Conservation (phyloP, 805 yeast species). For the Candida methanosorbosa region DNA sequence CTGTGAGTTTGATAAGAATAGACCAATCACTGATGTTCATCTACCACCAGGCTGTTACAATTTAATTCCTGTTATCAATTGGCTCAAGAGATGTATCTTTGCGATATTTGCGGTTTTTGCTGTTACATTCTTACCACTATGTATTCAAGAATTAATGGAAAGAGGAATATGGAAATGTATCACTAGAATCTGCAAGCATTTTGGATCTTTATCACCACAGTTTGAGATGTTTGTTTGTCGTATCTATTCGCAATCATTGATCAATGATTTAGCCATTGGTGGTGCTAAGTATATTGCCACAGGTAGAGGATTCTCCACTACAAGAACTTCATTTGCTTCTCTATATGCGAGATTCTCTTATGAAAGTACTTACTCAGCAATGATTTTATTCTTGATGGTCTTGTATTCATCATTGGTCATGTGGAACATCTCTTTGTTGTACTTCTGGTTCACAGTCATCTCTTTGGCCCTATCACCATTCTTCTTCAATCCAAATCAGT, state of each 20-base stretch:
- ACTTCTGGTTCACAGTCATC: slow-evolving; percentile 66
- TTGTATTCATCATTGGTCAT: slow-evolving; percentile 49
- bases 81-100: slow-evolving; percentile 66
- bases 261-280: slow-evolving; percentile 62
- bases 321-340: slow-evolving; percentile 55
- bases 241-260: slow-evolving; percentile 62
- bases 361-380: slow-evolving; percentile 60
- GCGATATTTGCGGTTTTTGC: slow-evolving; percentile 70
- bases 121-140: slow-evolving; percentile 65
- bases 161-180: slow-evolving; percentile 66
- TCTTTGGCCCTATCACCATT: slow-evolving; percentile 67
- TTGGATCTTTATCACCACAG: slow-evolving; percentile 63
- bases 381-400: slow-evolving; percentile 40
- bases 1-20: slow-evolving; percentile 50
- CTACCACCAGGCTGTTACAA: slow-evolving; percentile 66
- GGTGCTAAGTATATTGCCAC: slow-evolving; percentile 81
- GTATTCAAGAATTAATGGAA: slow-evolving; percentile 71
- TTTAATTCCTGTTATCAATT: slow-evolving; percentile 58
- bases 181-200: slow-evolving; percentile 55
- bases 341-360: slow-evolving; percentile 63
- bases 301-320: slow-evolving; percentile 76
- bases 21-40: slow-evolving; percentile 54
- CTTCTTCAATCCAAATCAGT: slow-evolving; percentile 72
- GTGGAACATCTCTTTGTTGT: slow-evolving; percentile 52
- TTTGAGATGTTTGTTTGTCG: slow-evolving; percentile 77